Evolutionary conservation across 768 basidiomycete species (phyloP).

Genomic region (Psilocybe sp.): DNA sequence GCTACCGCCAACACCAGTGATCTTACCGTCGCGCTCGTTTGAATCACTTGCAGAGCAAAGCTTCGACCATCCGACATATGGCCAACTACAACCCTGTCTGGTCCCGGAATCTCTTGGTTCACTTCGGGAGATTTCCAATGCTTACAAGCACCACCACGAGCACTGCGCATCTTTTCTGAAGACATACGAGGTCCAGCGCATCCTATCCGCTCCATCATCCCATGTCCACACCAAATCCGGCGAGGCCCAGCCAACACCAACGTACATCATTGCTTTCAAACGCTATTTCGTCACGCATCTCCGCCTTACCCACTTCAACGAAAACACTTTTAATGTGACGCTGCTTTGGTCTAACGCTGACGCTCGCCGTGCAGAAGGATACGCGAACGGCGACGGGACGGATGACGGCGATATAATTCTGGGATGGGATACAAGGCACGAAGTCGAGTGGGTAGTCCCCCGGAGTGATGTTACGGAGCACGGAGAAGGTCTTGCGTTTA

Average conservation of each 20-base stretch:
- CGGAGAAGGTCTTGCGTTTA: slow-evolving; percentile 36
- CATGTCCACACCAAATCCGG: slow-evolving; percentile 7
- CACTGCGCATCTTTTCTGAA: slow-evolving; percentile 21
- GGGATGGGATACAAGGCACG: slow-evolving; percentile 32
- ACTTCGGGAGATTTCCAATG: neutral
- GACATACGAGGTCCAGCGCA: slow-evolving; percentile 24
- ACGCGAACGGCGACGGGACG: neutral
- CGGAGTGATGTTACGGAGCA: slow-evolving; percentile 2
- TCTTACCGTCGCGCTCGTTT: slow-evolving; percentile 19
- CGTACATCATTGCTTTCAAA: slow-evolving; percentile 31
- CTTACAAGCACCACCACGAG: neutral
- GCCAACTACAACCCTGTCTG: slow-evolving; percentile 31
- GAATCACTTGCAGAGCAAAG: slow-evolving; percentile 19
- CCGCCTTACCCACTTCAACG: slow-evolving; percentile 33
- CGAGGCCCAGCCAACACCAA: slow-evolving; percentile 18
- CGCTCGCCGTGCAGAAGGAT: slow-evolving; percentile 24
- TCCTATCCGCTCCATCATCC: slow-evolving; percentile 22
- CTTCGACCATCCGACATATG: slow-evolving; percentile 35
- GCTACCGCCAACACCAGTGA: slow-evolving; percentile 22
- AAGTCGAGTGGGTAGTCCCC: slow-evolving; percentile 35
- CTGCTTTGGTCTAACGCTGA: slow-evolving; percentile 35
- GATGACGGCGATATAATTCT: slow-evolving; percentile 28
- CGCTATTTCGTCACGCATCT: slow-evolving; percentile 35
- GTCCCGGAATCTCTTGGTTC: slow-evolving; percentile 15
- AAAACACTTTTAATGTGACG: slow-evolving; percentile 36